Conservation (phyloP, 148 eudicot species). For the Rhododendron ovatum region DNA sequence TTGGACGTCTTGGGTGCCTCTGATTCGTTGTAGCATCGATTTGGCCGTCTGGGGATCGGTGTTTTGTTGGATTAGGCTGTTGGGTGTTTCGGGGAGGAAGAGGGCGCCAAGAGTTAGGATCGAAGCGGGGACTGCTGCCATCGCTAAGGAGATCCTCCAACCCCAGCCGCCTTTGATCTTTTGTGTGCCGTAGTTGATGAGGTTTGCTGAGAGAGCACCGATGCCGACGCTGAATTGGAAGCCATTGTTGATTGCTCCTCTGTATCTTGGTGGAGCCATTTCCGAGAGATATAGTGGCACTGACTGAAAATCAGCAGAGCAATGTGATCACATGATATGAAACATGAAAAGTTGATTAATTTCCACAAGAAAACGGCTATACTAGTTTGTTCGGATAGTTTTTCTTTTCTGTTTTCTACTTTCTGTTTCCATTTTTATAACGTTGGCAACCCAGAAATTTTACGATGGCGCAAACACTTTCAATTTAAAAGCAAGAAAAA, state of each 20-base stretch:
- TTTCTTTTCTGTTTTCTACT: background rate
- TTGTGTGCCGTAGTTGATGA: constrained; percentile 28
- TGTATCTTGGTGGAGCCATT: constrained; percentile 28
- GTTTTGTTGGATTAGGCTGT: constrained; percentile 29
- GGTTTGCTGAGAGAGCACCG: background rate
- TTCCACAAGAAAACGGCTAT: background rate
- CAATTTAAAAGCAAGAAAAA: too few relatives aligned
- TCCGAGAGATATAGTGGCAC: background rate
- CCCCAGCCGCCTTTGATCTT: constrained; percentile 44
- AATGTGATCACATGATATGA: background rate
- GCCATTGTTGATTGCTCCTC: constrained; percentile 14
- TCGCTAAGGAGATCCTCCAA: constrained; percentile 38
- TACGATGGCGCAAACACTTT: too few relatives aligned
- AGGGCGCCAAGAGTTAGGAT: constrained; percentile 26
- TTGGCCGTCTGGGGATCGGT: constrained; percentile 15
- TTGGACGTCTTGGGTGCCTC: constrained; percentile 30
- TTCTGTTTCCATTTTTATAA: too few relatives aligned
- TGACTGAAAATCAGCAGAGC: background rate
- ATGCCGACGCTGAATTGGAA: constrained; percentile 3
- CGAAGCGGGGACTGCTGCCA: constrained; percentile 31
- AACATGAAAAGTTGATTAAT: background rate
- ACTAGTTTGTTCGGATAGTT: background rate
- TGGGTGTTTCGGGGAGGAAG: constrained; percentile 45
- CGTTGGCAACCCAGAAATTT: background rate
- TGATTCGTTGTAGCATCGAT: constrained; percentile 21